Base-by-base conservation (phyloP, 1,284 basidiomycete species). In the Omphalotus olearius region DNA sequence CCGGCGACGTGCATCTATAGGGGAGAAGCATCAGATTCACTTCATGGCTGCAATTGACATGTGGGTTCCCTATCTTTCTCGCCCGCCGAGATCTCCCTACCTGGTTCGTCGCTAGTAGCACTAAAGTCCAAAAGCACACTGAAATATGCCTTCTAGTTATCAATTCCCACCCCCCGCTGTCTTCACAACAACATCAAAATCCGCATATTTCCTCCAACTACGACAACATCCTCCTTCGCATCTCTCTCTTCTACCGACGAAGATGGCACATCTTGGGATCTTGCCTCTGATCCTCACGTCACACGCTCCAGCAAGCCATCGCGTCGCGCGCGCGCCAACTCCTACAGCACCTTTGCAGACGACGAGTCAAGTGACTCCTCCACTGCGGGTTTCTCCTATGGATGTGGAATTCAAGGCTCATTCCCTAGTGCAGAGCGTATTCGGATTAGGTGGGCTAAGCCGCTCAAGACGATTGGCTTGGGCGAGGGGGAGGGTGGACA, bases 341-440 rank as follows among this genome's bases (percentile, higher is more conserved):
- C 83, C 2, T 82, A 82, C 60, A 79, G 73, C 47, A 75, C 85
- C 58, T 82, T 88, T 62, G 88, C 88, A 1, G 88, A 91, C 55
- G 88, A 91, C 59, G 88, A 91, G 62, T 85, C 84, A 2, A 88
- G 85, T 37, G 88, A 89, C 61, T 83, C 85, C 0, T 82, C 83
- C 2, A 71, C 68, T 0, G 69, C 76, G 17, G 78, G 80, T 0
- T 74, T 79, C 54, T 67, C 78, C 7, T 82, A 83, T 45, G 81
- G 79, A 2, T 83, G 79, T 55, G 76, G 80, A 11, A 75, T 90
- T n/a, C 83, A 82, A 62, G 88, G 88, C 4, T 80, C 85, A 2
- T 91, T 91, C 61, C 85, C 84, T 0, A 88, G 84, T 52, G 75
- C 88, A 1, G 87, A 91, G 48, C 74, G 79, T 9, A 73, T 91